Evolutionary conservation across 495 filamentous ascomycete genomes (phyloP), one percentile per base, ranked within the genome.

Genomic region (Geopyxis carbonaria): DNA sequence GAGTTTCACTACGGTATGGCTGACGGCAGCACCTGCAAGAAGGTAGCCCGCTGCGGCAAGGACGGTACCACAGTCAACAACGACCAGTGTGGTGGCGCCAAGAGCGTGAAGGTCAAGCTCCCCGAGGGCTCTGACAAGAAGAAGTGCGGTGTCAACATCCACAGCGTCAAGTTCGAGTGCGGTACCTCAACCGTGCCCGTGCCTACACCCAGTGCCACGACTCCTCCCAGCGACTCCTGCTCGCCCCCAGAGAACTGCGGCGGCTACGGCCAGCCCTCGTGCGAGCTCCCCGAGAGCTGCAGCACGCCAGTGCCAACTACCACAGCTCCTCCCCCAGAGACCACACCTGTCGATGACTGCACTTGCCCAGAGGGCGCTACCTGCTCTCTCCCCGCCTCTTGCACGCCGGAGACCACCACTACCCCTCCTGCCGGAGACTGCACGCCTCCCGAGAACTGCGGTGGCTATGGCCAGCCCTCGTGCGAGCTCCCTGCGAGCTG

Each of bases 51-150:
- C 21, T 89, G 80, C 68, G 65, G 62, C 36, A 59, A 69, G 33
- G 62, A 63, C 18, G 80, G 79, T 51, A 72, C 73, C 35, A 67
- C 63, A 37, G 65, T 93, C 46, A 58, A 67, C 58, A 93, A 93
- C 66, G 70, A 65, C 43, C 83, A 93, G 64, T 94, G 86, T 57
- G 87, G 85, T 68, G 85, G 86, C 61, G 86, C 86, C 42, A 78
- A 66, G 52, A 69, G 68, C 16, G 81, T 93, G 23, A 72, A 70
- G 24, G 74, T 92, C 53, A 66, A 80, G 57, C 72, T 82, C 50
- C 79, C 79, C 11, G 50, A 61, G 5, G 59, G 75, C 56, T 61
- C 64, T 44, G 56, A 57, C 4, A 71, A 67, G 60, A 48, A 56
- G 27, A 61, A 50, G 43, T 87, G 83, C 62, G 67, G 66, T 38